Evolutionary conservation across 2,329 filamentous ascomycete genomes (phyloP), one percentile per base, ranked within the genome.

Genomic region (Pestalotiopsis sp.): DNA sequence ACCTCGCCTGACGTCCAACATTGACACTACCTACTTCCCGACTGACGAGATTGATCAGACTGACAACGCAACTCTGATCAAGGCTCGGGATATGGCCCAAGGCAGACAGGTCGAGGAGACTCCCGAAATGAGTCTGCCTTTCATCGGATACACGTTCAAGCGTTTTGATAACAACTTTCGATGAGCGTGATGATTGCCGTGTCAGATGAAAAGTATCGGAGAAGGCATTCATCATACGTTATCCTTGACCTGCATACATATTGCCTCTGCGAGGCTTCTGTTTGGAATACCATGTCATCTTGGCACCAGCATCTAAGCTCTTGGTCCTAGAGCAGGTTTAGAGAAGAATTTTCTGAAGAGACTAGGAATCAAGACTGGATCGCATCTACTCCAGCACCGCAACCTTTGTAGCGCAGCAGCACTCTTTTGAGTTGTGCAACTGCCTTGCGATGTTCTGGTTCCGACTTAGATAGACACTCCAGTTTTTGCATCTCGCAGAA

Each of bases 11-110:
- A 92, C 93, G 70, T 97, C 94, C 71, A 96, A 96, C 80, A 92
- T 97, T 76, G 96, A 99, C 79, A 97, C 96, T 23, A 95, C 95
- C 61, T 98, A 99, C 86, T 99, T 99, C 90, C 96, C 96, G 11
- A 98, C 94, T 66, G 96, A 99, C 78, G 96, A 99, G 82, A 98
- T 99, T 78, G 94, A 97, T 75, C 95, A 98, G 84, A 95, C 94
- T 67, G 95, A 98, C 80, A 97, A 94, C 72, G 94, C 93, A 68
- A 96, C 94, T 27, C 88, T 93, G 73, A 88, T 97, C 76, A 93
- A 94, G 79, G 93, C 93, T 23, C 93, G 97, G 81, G 93, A 93
- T 64, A 88, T 92, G 72, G 91, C 92, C 70, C 87, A 90, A 75
- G 89, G 90, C 65, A 86, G 87, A 68, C 80, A 81, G 72, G 85